Evolutionary conservation across 73 alveolate species (phyloP), one percentile per base, ranked within the genome.

Genomic region (Blepharisma stoltei): DNA sequence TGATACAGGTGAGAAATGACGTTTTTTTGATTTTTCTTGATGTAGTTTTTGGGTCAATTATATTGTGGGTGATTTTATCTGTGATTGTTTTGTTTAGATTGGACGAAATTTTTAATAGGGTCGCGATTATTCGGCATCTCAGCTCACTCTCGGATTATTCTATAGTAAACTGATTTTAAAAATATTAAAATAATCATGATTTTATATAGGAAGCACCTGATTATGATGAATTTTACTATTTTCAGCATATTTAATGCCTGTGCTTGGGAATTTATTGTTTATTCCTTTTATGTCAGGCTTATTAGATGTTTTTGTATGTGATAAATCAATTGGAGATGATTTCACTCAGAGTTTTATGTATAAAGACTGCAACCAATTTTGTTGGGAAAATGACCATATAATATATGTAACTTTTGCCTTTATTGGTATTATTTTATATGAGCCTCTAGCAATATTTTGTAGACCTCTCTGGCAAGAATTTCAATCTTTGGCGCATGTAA

Each of bases 401-500:
- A 38, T 53, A 9, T 69, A 69, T 43, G 37, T 5, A 43, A 53
- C 5, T 43, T 14, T 69, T 71, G 23, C 79, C 6, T 11, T 43
- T 14, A 44, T 69, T 7, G 79, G 54, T 1, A 44, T 69, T 7
- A 25, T 69, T 43, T 69, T 71, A 47, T 69, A 44, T 25, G 67
- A 69, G 23, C 79, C 79, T 3, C 11, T 69, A 7, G 79, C 79
- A 9, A 53, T 43, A 0, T 69, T 14, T 5, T 69, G 54, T 38
- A 0, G 79, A 69, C 79, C 79, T 2, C 79, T 69, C 3, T 69
- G 79, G 79, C 65, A 69, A 69, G 32, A 69, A 43, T 4, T 53
- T 37, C 71, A 53, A n/a, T 14, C 79, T 1, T 71, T 71, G 41
- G 0, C 27, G 1, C 11, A 69, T 44, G 21, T 69, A 7, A 44